Percentiles rank a stretch among this genome's conserved stretches.
Conservation (phyloP, 2,329 filamentous ascomycete genomes). For the Emmonsiellopsis sp. region DNA sequence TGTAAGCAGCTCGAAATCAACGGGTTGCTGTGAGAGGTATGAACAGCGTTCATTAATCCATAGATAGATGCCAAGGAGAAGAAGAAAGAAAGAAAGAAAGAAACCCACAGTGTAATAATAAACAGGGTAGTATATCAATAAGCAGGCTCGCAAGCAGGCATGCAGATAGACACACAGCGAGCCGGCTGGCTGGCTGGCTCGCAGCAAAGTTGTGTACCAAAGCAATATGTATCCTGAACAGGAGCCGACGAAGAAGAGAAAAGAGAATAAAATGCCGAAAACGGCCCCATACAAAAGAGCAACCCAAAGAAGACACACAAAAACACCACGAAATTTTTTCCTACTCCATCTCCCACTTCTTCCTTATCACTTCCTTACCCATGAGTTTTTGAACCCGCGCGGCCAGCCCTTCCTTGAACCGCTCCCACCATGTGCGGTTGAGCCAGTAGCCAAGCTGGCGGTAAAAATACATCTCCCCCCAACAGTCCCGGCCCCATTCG, state of each 20-base stretch:
- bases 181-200: too few species aligned
- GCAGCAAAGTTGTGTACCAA: too few species aligned
- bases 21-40: background rate
- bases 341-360: conserved; percentile 5
- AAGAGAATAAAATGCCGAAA: background rate
- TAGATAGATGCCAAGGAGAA: background rate
- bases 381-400: conserved; percentile 16
- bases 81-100: background rate
- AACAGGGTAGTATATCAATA: background rate
- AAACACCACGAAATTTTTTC: conserved; percentile 2
- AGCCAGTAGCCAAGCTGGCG: conserved; percentile 83
- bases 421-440: conserved; percentile 76
- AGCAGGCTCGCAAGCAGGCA: background rate
- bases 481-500: conserved; percentile 93
- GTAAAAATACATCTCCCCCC: conserved; percentile 96
- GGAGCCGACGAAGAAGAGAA: background rate
- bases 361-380: conserved; percentile 8
- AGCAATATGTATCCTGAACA: background rate
- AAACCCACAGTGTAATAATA: background rate
- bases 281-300: background rate
- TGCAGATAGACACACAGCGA: background rate
- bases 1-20: background rate
- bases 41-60: background rate
- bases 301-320: background rate
- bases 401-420: conserved; percentile 28